Evolutionary conservation across 371 early-diverging fungal species (phyloP).

Genomic region (Parasitella parasitica): DNA sequence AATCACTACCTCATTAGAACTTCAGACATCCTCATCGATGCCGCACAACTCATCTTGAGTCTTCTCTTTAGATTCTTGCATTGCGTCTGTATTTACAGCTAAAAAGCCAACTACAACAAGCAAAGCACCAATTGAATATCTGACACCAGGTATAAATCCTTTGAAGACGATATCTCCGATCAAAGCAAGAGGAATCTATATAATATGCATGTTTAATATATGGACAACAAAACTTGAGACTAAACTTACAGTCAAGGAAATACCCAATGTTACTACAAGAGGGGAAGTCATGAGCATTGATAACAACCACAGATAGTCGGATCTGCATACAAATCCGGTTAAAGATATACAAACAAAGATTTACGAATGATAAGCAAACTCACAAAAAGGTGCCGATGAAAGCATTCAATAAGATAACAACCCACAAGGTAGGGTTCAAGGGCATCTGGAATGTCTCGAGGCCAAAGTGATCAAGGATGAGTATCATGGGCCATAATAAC

Average conservation of each 20-base stretch:
- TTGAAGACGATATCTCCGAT: slow-evolving; percentile 68
- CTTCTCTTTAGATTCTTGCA: slow-evolving; percentile 20
- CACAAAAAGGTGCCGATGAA: slow-evolving; percentile 73
- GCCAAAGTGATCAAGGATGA: slow-evolving; percentile 57
- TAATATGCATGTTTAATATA: too few species aligned
- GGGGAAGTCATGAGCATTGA: slow-evolving; percentile 80
- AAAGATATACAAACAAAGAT: not conserved
- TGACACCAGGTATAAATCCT: slow-evolving; percentile 47
- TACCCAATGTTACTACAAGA: slow-evolving; percentile 71
- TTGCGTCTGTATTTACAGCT: slow-evolving; percentile 48
- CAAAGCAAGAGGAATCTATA: slow-evolving; percentile 70
- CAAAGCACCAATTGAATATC: slow-evolving; percentile 63
- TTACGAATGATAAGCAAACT: not conserved
- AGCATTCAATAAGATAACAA: slow-evolving; percentile 67
- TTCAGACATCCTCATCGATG: not conserved
- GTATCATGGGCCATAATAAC: slow-evolving; percentile 66
- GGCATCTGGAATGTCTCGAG: slow-evolving; percentile 69
- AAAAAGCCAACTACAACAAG: slow-evolving; percentile 67
- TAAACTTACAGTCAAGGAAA: slow-evolving; percentile 61
- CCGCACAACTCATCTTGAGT: not conserved
- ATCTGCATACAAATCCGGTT: slow-evolving; percentile 24
- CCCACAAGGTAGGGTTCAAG: slow-evolving; percentile 44
- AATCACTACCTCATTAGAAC: not conserved
- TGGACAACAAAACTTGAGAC: not conserved
- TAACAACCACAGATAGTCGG: slow-evolving; percentile 77